Base-by-base conservation (phyloP, 106 monocot species). In the Gastrodia elata region DNA sequence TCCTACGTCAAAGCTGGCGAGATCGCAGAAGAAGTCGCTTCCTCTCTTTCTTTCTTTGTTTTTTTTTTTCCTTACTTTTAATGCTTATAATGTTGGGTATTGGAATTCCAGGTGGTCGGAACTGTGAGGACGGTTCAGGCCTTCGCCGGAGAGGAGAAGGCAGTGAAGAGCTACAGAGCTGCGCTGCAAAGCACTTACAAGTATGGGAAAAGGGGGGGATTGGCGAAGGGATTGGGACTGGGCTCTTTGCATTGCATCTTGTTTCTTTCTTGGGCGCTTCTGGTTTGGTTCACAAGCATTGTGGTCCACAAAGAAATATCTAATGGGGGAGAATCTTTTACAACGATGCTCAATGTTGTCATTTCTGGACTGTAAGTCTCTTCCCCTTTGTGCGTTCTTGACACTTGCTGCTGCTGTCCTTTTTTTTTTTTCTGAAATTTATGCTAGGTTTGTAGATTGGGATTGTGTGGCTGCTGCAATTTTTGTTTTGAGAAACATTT, bases 271-370 rank as follows among this genome's bases (percentile, higher is more conserved):
- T 99, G 98, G 98, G 91, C 98, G 34, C 77, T 99, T 72, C 98
- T 99, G 25, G 80, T 87, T 20, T 99, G 98, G 98, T 99, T 77
- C 82, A 89, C 98, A n/a, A 80, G 93, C 67, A 81, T 99, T 48
- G 68, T 91, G 24, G 91, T 94, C 38, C 93, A 94, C 80, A 91
- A 87, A 82, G 65, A 64, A 6, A 91, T 99, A 40, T 61, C 98
- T 7, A 99, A 93, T 68, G 98, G 98, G 0, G 98, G 98, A 39
- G 91, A 93, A 39, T 91, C 93, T 9, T 99, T 99, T 80, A 99
- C 98, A 28, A 99, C 98, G 14, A 99, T 99, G 91, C 93, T 99
- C 68, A 99, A 99, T 78, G 98, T 99, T 26, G 93, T 99, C 80
- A 91, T 99, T 61, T 44, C 93, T 14, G 98, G 98, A 57, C 78